Evolutionary conservation across 1,284 basidiomycete species (phyloP).

Genomic region (Ganoderma resinaceum): DNA sequence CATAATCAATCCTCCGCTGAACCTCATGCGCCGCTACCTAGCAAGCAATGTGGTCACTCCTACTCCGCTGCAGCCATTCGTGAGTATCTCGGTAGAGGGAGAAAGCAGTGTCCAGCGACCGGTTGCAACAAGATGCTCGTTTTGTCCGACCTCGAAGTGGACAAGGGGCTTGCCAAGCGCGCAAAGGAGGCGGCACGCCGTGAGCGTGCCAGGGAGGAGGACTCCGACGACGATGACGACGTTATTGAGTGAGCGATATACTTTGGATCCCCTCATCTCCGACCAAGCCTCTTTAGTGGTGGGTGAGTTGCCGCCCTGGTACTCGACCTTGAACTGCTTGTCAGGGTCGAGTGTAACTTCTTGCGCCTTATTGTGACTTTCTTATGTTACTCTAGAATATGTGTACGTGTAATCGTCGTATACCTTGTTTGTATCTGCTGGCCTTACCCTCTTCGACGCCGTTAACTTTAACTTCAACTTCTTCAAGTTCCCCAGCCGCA

Average conservation of each 20-base stretch:
- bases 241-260: slow-evolving; percentile 66
- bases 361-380: slow-evolving; percentile 17
- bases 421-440: slow-evolving; percentile 2
- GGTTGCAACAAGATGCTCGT: slow-evolving; percentile 70
- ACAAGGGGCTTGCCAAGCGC: slow-evolving; percentile 67
- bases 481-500: neutral
- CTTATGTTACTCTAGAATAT: slow-evolving; percentile 17
- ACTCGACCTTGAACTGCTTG: too few relatives aligned
- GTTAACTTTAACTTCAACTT: neutral
- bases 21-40: slow-evolving; percentile 39
- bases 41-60: slow-evolving; percentile 72
- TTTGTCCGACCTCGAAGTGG: slow-evolving; percentile 55
- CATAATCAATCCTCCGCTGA: slow-evolving; percentile 8
- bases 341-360: too few relatives aligned
- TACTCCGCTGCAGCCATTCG: slow-evolving; percentile 70
- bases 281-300: neutral
- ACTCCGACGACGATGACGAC: slow-evolving; percentile 60
- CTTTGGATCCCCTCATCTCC: neutral
- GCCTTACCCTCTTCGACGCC: neutral
- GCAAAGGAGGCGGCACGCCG: slow-evolving; percentile 62
- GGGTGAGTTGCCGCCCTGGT: neutral
- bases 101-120: slow-evolving; percentile 68
- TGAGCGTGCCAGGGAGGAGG: slow-evolving; percentile 53
- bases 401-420: neutral
- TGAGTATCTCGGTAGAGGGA: slow-evolving; percentile 54